Base-by-base conservation (phyloP, 1,139 yeast species). In the Trichomonascaceae sp. region DNA sequence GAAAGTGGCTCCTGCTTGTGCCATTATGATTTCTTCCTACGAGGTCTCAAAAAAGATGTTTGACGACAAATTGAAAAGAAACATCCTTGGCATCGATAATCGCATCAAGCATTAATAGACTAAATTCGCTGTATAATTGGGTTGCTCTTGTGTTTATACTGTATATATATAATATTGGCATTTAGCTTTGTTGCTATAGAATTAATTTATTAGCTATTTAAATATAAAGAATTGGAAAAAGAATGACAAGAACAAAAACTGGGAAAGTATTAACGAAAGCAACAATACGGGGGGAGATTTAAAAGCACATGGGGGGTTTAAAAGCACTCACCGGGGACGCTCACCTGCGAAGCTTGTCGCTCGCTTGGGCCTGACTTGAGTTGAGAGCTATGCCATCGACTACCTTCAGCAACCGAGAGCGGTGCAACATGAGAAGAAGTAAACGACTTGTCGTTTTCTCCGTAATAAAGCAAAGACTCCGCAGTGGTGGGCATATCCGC, bases 1-100 rank as follows among this genome's bases (percentile, higher is more conserved):
- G 68, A 93, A 93, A 66, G 87, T 93, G 45, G 96, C 97, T 0
- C 99, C 99, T 2, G 86, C 97, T 12, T 93, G 99, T 78, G 99
- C 99, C 1, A 93, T 93, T 43, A 95, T 93, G 99, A 91, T 93
- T 52, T 88, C 98, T 1, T 86, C 95, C 47, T 93, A 93, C 69
- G 99, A 93, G 68, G 75, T 91, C 52, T 88, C 96, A 36, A 95
- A 95, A 70, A 81, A 80, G 63, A 73, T 85, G 81, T 68, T 68
- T 54, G 58, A 60, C 10, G 58, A 59, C 44, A 45, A 65, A 65
- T 53, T 17, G 30, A 19, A 19, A 18, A 15, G 32, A 43, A 43
- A 30, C 10, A 18, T 43, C 44, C 43, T 43, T 18, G 24, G 41
- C 41, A 15, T 12, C 18, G 47, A 44, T 13, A 44, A 19, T 22